Evolutionary conservation across 345 rosid genomes (phyloP), one percentile per base, ranked within the genome.

Genomic region (Ricinus communis): DNA sequence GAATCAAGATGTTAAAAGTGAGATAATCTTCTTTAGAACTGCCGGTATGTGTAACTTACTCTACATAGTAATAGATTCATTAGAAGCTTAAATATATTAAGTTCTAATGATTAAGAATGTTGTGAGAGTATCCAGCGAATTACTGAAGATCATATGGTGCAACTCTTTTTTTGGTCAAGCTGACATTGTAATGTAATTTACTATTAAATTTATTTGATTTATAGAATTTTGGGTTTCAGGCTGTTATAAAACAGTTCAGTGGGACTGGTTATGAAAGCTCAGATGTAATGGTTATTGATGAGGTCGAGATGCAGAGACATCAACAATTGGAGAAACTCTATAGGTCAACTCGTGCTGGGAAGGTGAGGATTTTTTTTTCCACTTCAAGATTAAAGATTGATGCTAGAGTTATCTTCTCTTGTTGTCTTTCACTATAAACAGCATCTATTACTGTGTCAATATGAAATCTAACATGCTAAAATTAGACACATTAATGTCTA

Each of bases 281-380:
- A 0, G 91, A 80, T 79, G 91, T 87, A 11, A 65, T 94, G 87
- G 96, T 91, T 70, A 91, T 88, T 65, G 98, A 94, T 65, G 97
- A 94, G 82, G 77, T 90, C 1, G 98, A 91, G 84, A 71, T 94
- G 95, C 97, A 91, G 66, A 88, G 98, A 49, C 98, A 94, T 85
- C 96, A 90, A 16, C 96, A 94, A 56, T 84, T 94, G 45, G 97
- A 94, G 65, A 94, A 94, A 62, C 84, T 91, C 66, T 94, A 94
- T 81, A 83, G 87, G 40, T 76, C 88, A 54, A 94, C 98, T 71
- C 96, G 96, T 61, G 76, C 91, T 14, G 91, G 85, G 13, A 91
- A 86, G 95, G 98, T 94, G 70, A 47, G 59, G 59, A 15, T 43
- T 0, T 1, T 68, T 61, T 61, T 40, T 0, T 63, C 18, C 2